Base-by-base conservation (phyloP, 2,329 filamentous ascomycete genomes). In the Cadophora sp. region DNA sequence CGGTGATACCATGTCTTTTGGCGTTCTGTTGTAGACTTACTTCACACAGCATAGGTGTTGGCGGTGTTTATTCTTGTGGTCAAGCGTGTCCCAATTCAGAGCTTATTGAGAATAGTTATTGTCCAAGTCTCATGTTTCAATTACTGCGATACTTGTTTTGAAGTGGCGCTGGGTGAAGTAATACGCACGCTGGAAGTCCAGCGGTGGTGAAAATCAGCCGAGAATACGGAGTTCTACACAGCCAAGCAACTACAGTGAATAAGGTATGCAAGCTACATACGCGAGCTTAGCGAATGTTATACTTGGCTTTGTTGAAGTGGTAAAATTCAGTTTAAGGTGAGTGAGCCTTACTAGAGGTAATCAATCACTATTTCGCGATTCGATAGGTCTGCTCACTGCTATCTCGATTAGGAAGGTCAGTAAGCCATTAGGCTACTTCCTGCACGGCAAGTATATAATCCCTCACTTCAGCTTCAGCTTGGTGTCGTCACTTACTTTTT, bases 1-100 rank as follows among this genome's bases (percentile, higher is more conserved):
- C 24, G 36, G 45, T 50, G 62, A 64, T 64, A 64, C 62, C 62
- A 58, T 59, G 27, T 59, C 27, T 47, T 30, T 43, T 30, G 62
- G 62, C 53, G 58, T 66, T 56, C 33, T 36, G 22, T 60, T 61
- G 59, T 62, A 62, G 48, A 62, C 39, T 60, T 59, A 60, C 47
- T 53, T 51, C 48, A 36, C 22, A 53, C 24, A 66, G 64, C 64
- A 50, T 48, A 66, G 64, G 59, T 58, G 64, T 62, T 66, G 51
- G 51, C 18, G 51, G 59, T 51, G 47, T 60, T 53, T n/a, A n/a
- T 47, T 65, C 39, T 39, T 1, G 36, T 39, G 55, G 20, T 8
- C 33, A 22, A 20, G 39, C 11, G n/a, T 24, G 11, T 24, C 36
- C 27, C n/a, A 55, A 39, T 18, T 27, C 6, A 18, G 55, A 58